These are phyloP conservation scores for Bruguiera sexangula DNA, from an alignment of 345 rosid species.

Conservation along the genomic window DNA sequence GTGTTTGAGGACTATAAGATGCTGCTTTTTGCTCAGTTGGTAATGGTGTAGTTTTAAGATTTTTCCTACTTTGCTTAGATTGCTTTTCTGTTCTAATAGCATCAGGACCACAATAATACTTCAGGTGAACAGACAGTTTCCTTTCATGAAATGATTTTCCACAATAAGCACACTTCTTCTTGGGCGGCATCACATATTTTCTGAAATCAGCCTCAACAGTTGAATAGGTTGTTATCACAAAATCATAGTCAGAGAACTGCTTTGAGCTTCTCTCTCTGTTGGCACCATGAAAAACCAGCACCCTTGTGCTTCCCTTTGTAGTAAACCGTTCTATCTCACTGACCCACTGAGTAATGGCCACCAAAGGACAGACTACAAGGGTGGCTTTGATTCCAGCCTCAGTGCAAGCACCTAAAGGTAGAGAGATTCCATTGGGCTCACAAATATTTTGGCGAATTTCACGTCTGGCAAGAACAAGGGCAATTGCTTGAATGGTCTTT, in stretches of 20 bases:
- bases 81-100: slow-evolving; percentile 75
- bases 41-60: slow-evolving; percentile 21
- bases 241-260: slow-evolving; percentile 64
- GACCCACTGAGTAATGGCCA: slow-evolving; percentile 94
- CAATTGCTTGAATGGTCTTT: slow-evolving; percentile 92
- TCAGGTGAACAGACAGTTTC: slow-evolving; percentile 50
- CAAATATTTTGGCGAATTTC: slow-evolving; percentile 25
- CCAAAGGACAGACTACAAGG: slow-evolving; percentile 90
- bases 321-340: slow-evolving; percentile 76
- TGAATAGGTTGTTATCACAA: slow-evolving; percentile 83
- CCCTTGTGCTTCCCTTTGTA: slow-evolving; percentile 67
- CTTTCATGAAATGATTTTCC: slow-evolving; percentile 50
- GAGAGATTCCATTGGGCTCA: slow-evolving; percentile 17
- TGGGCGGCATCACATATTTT: slow-evolving; percentile 64
- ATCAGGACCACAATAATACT: slow-evolving; percentile 72
- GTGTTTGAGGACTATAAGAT: slow-evolving; percentile 9
- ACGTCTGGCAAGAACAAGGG: slow-evolving; percentile 82
- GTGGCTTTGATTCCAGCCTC: slow-evolving; percentile 43
- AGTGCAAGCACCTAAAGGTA: slow-evolving; percentile 31
- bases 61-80: slow-evolving; percentile 75
- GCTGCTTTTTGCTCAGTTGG: slow-evolving; percentile 23
- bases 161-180: slow-evolving; percentile 61
- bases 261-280: slow-evolving; percentile 53
- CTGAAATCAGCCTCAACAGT: slow-evolving; percentile 77
- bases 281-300: slow-evolving; percentile 75